These are phyloP conservation scores for Citrus unshiu DNA, from an alignment of 345 rosid genomes.

Conservation along the genomic window DNA sequence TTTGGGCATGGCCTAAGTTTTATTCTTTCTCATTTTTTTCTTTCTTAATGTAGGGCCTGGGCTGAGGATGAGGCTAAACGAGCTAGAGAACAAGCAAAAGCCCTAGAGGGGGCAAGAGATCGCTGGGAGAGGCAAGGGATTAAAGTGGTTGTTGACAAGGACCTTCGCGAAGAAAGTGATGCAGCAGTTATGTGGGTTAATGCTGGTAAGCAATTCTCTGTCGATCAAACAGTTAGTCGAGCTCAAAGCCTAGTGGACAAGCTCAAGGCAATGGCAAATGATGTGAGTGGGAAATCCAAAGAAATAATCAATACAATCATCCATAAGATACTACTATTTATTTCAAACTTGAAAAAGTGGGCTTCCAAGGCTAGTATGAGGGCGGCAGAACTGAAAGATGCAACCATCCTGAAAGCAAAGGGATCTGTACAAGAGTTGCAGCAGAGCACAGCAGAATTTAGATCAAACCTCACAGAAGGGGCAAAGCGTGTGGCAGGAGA, in stretches of 20 bases:
- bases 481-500: slow-evolving; percentile 57
- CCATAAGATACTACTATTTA: slow-evolving; percentile 37
- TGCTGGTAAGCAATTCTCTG: slow-evolving; percentile 46
- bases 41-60: slow-evolving; percentile 61
- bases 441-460: slow-evolving; percentile 47
- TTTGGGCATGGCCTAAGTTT: not conserved
- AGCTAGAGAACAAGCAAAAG: slow-evolving; percentile 76
- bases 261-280: slow-evolving; percentile 55
- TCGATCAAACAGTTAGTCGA: slow-evolving; percentile 55
- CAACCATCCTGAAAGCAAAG: slow-evolving; percentile 28
- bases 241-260: slow-evolving; percentile 48
- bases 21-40: not conserved
- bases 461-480: slow-evolving; percentile 48
- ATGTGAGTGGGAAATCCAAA: slow-evolving; percentile 49
- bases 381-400: slow-evolving; percentile 27
- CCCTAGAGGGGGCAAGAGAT: slow-evolving; percentile 80
- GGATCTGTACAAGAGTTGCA: slow-evolving; percentile 49
- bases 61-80: slow-evolving; percentile 93
- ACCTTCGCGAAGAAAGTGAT: slow-evolving; percentile 64
- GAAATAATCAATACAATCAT: slow-evolving; percentile 46
- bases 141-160: slow-evolving; percentile 73
- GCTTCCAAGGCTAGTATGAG: slow-evolving; percentile 18
- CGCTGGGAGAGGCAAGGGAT: slow-evolving; percentile 86
- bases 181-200: slow-evolving; percentile 56
- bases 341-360: slow-evolving; percentile 47